These are phyloP conservation scores for Mortierella claussenii DNA, from an alignment of 192 early-diverging fungal species.

Conservation along the genomic window DNA sequence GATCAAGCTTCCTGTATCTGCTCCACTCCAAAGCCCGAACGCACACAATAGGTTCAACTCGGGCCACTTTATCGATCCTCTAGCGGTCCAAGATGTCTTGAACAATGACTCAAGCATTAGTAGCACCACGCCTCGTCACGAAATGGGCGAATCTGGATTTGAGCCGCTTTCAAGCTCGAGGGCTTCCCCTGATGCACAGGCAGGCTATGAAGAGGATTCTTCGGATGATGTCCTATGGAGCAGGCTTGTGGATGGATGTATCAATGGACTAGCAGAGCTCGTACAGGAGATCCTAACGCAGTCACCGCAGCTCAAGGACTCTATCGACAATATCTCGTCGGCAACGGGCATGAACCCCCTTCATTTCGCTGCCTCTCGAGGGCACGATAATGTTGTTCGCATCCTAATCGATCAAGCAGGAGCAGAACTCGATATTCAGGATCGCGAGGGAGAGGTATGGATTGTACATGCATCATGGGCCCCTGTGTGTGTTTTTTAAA, in stretches of 20 bases:
- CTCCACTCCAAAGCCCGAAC: conserved; percentile 16
- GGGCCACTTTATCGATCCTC: conserved; percentile 21
- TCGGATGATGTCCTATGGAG: conserved; percentile 38
- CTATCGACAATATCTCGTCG: conserved; percentile 59
- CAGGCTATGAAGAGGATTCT: conserved; percentile 12
- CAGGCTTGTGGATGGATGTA: conserved; percentile 24
- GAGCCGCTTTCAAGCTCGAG: conserved; percentile 18
- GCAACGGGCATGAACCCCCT: conserved; percentile 68
- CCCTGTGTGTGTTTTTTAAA: neutral
- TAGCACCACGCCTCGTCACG: neutral
- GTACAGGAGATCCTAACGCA: conserved; percentile 54
- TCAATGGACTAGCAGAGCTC: conserved; percentile 21
- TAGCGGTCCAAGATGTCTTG: conserved; percentile 2
- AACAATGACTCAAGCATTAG: neutral
- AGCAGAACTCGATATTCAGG: conserved; percentile 67
- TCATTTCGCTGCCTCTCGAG: conserved; percentile 69
- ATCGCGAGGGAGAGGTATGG: conserved; percentile 75
- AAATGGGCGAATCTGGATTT: conserved; percentile 17
- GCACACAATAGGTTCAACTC: conserved; percentile 1
- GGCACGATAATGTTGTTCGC: conserved; percentile 64
- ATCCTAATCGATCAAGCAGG: conserved; percentile 67
- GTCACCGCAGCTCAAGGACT: conserved; percentile 53
- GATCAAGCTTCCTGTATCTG: conserved; percentile 53
- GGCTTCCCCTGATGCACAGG: conserved; percentile 7
- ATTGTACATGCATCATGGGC: neutral